Percentiles rank a stretch among this genome's conserved stretches.
Conservation (phyloP, 768 basidiomycete species). For the Tulasnella sp. region DNA sequence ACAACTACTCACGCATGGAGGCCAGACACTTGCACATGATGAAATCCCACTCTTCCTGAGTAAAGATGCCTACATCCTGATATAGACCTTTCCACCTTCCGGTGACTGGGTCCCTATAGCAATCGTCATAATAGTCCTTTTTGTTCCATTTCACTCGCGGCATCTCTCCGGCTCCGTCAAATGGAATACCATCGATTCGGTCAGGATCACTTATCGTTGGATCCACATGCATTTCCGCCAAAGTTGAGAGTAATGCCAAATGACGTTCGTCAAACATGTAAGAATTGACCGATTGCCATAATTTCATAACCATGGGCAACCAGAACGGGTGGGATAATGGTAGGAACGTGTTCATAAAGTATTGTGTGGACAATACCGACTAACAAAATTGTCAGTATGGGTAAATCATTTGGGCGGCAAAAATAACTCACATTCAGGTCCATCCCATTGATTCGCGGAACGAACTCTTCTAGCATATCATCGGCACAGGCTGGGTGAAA, state of each 20-base stretch:
- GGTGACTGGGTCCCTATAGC: background rate
- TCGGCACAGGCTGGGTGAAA: conserved; percentile 79
- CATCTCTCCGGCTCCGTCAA: conserved; percentile 36
- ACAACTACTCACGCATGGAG: conserved; percentile 13
- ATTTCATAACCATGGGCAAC: conserved; percentile 53
- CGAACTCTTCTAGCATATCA: conserved; percentile 78
- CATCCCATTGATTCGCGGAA: conserved; percentile 65
- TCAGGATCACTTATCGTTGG: conserved; percentile 42
- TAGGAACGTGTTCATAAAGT: conserved; percentile 74
- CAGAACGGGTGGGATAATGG: conserved; percentile 74
- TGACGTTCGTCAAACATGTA: conserved; percentile 52
- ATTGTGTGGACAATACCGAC: conserved; percentile 69
- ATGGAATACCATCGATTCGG: conserved; percentile 40
- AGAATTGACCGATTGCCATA: conserved; percentile 55
- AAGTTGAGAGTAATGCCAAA: conserved; percentile 52
- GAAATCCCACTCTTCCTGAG: conserved; percentile 15
- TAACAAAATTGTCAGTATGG: conserved; percentile 22
- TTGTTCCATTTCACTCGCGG: conserved; percentile 8
- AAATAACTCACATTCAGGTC: conserved; percentile 53
- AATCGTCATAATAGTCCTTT: background rate
- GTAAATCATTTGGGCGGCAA: background rate
- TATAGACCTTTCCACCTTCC: conserved; percentile 18
- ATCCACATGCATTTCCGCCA: conserved; percentile 69
- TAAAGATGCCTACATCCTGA: conserved; percentile 19
- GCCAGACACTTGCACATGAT: conserved; percentile 17